Conservation (phyloP, 1,284 basidiomycete genomes). For the Ustilago sp. region DNA sequence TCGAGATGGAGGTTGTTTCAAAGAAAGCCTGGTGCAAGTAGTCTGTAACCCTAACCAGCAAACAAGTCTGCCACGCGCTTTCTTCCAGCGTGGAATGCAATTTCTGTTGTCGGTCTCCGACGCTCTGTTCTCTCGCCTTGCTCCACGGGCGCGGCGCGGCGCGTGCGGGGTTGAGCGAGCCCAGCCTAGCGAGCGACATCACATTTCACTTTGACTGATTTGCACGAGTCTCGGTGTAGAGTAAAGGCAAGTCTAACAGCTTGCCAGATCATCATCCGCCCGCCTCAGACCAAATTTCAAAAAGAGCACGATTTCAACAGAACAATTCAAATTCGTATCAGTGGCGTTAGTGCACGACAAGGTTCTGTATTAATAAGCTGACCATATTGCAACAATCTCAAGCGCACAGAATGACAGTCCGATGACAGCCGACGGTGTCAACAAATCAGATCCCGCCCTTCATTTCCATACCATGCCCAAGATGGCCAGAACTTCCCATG, state of each 20-base stretch:
- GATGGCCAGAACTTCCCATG: no score
- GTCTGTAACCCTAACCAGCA: neutral
- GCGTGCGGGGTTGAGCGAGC: no score
- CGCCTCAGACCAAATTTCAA: no score
- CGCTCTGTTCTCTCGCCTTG: neutral
- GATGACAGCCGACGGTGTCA: neutral
- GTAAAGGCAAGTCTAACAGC: no score
- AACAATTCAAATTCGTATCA: neutral
- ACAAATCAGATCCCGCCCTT: neutral
- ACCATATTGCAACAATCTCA: neutral
- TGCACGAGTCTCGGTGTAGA: no score
- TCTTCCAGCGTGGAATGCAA: constrained; percentile 40
- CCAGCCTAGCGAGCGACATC: no score
- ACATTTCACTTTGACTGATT: no score
- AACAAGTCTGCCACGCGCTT: neutral
- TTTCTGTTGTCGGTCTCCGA: constrained; percentile 1
- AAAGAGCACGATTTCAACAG: no score
- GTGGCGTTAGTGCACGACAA: neutral
- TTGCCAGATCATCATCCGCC: no score
- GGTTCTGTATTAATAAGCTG: neutral
- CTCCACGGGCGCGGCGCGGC: constrained; percentile 13
- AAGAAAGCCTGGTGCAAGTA: neutral
- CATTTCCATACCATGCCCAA: no score
- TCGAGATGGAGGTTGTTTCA: constrained; percentile 1
- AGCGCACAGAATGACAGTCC: neutral